Evolutionary conservation across 1,284 basidiomycete species (phyloP), one percentile per base, ranked within the genome.

Genomic region (Malassezia furfur): DNA sequence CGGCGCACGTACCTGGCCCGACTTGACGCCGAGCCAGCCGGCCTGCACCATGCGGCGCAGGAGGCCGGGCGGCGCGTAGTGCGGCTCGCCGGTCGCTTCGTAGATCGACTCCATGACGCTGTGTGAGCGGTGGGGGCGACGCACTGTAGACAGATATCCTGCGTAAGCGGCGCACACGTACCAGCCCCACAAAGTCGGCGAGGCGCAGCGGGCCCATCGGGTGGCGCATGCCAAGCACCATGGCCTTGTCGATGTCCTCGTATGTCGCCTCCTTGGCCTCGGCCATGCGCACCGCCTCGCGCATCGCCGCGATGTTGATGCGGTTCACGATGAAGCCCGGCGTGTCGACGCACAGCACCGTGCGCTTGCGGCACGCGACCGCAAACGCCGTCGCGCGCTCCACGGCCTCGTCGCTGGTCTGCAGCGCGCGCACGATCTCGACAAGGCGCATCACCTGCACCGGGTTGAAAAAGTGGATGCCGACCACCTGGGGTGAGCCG

Each of bases 31-130:
- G 54, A 85, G 80, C 88, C 88, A 96, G 37, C 87, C 86, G 15
- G 91, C 93, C 73, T 96, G 88, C 9, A 96, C 91, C 91, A 96
- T 96, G 34, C 89, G 81, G 64, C 90, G 86, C 10, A 96, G 80
- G 22, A 96, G 79, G 21, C 91, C 81, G 50, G 86, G 85, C 0
- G 91, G 91, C n/a, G 91, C 82, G 76, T 96, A 96, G 76, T 96
- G 96, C n/a, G 86, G 87, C 77, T 96, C 91, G 0, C 86, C 83
- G 11, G 88, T 93, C 59, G 91, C 91, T 14, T 61, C 48, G 54
- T 65, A 60, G 9, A 72, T 50, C n/a, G 64, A 65, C 50, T 70
- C 60, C 64, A 66, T 67, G 59, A 72, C 70, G 36, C 57, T 65
- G 43, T 22, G 37, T 45, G 15, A 34, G 50, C 19, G 55, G n/a